phyloP scores from a whole-genome alignment of 306 rosid species.

The Argentina anserina region DNA sequence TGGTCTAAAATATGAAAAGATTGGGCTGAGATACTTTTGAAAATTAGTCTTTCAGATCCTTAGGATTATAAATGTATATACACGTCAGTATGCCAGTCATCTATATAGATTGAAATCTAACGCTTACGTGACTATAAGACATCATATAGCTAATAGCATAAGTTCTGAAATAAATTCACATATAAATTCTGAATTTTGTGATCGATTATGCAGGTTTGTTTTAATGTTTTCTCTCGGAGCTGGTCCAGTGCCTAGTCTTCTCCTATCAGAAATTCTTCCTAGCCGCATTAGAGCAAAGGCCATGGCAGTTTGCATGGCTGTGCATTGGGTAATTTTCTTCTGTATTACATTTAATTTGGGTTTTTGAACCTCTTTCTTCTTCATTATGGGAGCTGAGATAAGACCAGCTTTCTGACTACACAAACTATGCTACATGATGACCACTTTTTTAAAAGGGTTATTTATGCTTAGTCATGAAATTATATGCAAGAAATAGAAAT shows the following conservation, averaged over 20 bases:
- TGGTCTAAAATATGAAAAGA: no score
- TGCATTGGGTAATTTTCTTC: no score
- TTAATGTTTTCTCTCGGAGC: slow-evolving; percentile 65
- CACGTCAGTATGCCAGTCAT: no score
- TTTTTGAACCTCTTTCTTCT: not conserved
- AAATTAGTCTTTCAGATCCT: not conserved
- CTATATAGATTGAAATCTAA: no score
- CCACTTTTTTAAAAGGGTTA: no score
- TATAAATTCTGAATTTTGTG: not conserved
- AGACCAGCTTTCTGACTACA: no score
- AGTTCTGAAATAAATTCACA: not conserved
- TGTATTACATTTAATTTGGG: no score
- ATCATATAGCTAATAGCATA: not conserved
- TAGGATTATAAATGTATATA: not conserved
- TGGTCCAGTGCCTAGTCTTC: slow-evolving; percentile 82
- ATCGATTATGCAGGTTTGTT: slow-evolving; percentile 56
- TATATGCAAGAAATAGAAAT: not conserved
- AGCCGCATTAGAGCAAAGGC: slow-evolving; percentile 70
- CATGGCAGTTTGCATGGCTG: slow-evolving; percentile 39
- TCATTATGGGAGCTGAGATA: no score
- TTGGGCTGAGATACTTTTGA: not conserved
- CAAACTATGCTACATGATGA: no score
- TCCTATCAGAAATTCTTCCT: slow-evolving; percentile 71
- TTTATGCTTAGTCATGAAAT: not conserved
- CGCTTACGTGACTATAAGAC: no score